phyloP scores from a whole-genome alignment of 306 rosid species.

The Begonia loranthoides region DNA sequence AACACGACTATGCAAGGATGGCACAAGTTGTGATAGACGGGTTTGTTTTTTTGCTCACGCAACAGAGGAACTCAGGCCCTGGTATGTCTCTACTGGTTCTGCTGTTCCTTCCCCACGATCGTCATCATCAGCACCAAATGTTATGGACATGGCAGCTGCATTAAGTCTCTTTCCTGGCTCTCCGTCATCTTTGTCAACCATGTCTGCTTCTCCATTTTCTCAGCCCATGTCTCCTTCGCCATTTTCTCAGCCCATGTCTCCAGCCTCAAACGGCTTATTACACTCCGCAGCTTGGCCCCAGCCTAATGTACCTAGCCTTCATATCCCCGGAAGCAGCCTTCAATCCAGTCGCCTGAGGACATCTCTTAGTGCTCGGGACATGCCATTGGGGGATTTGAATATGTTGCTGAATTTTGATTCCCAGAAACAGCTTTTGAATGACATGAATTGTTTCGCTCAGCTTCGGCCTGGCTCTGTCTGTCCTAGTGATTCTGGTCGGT shows the following conservation, averaged over 20 bases:
- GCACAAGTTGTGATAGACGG: conserved; percentile 59
- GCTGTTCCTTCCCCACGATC: conserved; percentile 77
- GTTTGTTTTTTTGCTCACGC: conserved; percentile 82
- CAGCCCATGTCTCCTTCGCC: conserved; percentile 84
- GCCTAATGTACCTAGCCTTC: conserved; percentile 81
- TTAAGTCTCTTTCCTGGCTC: conserved; percentile 71
- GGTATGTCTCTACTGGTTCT: conserved; percentile 79
- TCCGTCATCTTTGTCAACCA: conserved; percentile 53
- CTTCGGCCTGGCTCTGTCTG: conserved; percentile 31
- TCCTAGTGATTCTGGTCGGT: conserved; percentile 37
- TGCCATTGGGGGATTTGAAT: conserved; percentile 38
- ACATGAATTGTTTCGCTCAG: conserved; percentile 51
- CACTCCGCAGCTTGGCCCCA: conserved; percentile 60
- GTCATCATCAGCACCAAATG: conserved; percentile 48
- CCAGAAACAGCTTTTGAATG: conserved; percentile 56
- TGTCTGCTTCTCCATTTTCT: conserved; percentile 66
- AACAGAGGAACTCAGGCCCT: conserved; percentile 66
- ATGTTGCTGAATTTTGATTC: conserved; percentile 45
- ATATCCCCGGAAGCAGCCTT: conserved; percentile 67
- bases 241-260: conserved; percentile 69
- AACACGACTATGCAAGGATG: conserved; percentile 87
- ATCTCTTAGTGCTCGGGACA: conserved; percentile 80
- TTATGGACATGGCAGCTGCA: conserved; percentile 96
- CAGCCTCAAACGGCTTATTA: conserved; percentile 49
- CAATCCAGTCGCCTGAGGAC: conserved; percentile 89